phyloP scores from a whole-genome alignment of 306 rosid species.

The Sicyos edulis region DNA sequence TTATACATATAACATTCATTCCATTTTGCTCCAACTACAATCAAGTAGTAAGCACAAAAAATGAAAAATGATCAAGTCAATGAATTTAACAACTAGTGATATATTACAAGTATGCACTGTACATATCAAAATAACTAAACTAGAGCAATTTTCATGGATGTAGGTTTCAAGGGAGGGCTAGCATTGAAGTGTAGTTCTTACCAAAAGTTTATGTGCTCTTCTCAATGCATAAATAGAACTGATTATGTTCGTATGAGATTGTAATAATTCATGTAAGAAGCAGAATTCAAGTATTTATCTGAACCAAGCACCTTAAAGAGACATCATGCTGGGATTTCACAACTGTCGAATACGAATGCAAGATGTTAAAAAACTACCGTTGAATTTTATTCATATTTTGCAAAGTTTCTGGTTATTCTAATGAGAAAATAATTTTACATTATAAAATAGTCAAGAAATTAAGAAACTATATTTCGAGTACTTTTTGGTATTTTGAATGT shows the following conservation, averaged over 20 bases:
- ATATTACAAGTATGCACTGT: conserved; percentile 17
- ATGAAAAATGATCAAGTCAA: background rate
- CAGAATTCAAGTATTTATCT: background rate
- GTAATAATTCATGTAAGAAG: background rate
- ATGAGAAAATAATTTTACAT: conserved; percentile 3
- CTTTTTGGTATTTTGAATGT: background rate
- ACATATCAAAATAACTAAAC: conserved; percentile 1
- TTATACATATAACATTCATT: background rate
- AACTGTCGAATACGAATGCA: background rate
- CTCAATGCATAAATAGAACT: background rate
- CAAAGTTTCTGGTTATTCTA: background rate
- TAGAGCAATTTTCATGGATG: background rate
- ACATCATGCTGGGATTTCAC: background rate
- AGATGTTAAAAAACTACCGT: background rate
- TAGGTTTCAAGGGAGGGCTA: conserved; percentile 7
- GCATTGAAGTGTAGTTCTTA: background rate
- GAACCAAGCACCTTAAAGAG: background rate
- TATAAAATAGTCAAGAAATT: background rate
- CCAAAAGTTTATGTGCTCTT: background rate
- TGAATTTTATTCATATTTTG: background rate
- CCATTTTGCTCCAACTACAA: background rate
- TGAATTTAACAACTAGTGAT: background rate
- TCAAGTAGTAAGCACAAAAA: background rate
- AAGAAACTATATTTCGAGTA: background rate
- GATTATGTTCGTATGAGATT: background rate